Base-by-base conservation (phyloP, 768 basidiomycete genomes). In the Boletus coccyginus region DNA sequence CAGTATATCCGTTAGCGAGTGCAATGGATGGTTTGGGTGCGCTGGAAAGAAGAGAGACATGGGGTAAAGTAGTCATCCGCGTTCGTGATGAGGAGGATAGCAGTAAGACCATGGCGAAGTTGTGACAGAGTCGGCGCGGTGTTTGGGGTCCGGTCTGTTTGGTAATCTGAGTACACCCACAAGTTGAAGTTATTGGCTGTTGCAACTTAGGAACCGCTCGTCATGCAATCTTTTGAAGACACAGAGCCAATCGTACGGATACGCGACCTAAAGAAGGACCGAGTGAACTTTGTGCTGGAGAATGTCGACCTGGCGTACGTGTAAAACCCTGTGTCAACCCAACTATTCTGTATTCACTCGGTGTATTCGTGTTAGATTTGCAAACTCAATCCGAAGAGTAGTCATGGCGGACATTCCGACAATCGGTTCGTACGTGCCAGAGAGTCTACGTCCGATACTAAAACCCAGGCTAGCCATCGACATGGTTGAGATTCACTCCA, bases 381-480 rank as follows among this genome's bases (percentile, higher is more conserved):
- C 96, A 52, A 99, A 99, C 74, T 95, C 95, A 7, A 68, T 99
- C 40, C 84, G 97, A 64, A 81, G 97, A 64, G 89, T 93, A 39
- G 88, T 98, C 78, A 95, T 98, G 75, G 96, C 97, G 31, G 94
- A 98, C 72, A 86, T 99, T 60, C 92, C 95, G 17, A 98, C 97
- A 55, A 83, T 99, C 59, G 94, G 95, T 94, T 68, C 69, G 90
- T 78, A 36, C 27, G 7, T 16, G 32, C 39, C 39, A 49, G 14
- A 12, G 46, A 40, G 43, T 9, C 38, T 45, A n/a, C 44, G 44
- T 31, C 11, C 17, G 7, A 40, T 36, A 36, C 62, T 65, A 39
- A 60, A 21, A 35, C 45, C 8, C 14, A 35, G 47, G 21, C 29
- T 66, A 98, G 97, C 95, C 36, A 98, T 99, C 61, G 97, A 99